Evolutionary conservation across 2,329 filamentous ascomycete genomes (phyloP), one percentile per base, ranked within the genome.

Genomic region (Domatiomyces globalis): DNA sequence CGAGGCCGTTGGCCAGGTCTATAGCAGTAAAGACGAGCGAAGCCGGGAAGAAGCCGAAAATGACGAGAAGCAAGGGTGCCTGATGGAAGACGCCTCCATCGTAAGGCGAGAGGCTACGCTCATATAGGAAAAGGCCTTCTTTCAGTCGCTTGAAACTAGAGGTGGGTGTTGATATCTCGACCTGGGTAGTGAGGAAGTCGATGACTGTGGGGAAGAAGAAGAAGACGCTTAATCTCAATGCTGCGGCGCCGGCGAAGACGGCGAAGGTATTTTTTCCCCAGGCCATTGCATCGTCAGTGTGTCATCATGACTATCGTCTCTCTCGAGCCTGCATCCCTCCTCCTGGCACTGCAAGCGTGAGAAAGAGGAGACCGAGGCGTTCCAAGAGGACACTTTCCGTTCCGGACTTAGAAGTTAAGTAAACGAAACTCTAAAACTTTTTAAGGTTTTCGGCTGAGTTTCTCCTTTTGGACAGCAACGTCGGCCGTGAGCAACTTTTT

Each of bases 81-180:
- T 95, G 81, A 65, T 84, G 80, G 63, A 79, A 84, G 57, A 84
- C 87, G 62, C 92, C 92, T 58, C 92, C 92, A 67, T 98, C 88
- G 71, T 96, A 98, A 1, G 92, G 92, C 54, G 88, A 95, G 52
- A 96, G 86, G 71, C 95, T 94, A 67, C 94, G 87, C 58, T 86
- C 89, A 68, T 96, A 96, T 19, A 98, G 80, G 63, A 95, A 98
- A 52, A 98, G 73, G 18, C 92, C 92, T 71, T 98, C 92, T 75
- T 96, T 90, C 51, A 96, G 87, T 79, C 92, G 80, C 74, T 96
- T 96, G 78, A 95, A 98, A 77, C 90, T 95, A 61, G 87, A 95
- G 46, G 96, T 85, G 42, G 92, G 90, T 19, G 92, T 98, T 45
- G 92, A 95, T 63, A 98, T 84, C 74, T 98, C 92, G 62, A 95